Evolutionary conservation across 2,329 filamentous ascomycete species (phyloP).

Genomic region (Botrytis fragariae): DNA sequence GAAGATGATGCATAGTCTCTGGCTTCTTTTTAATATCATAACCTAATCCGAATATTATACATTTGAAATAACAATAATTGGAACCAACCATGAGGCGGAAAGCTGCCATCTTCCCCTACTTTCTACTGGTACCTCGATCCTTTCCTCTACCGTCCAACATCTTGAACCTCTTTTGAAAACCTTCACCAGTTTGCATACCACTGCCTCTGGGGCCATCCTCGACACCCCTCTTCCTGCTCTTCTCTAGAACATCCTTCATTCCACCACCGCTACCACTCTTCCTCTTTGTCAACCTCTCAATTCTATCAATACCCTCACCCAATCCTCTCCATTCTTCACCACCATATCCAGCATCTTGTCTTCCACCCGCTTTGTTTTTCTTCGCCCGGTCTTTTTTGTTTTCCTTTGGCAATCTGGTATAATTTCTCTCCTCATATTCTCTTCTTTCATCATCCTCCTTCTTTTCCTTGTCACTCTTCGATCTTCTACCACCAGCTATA

Average conservation of each 20-base stretch:
- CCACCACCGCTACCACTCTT: slow-evolving; percentile 53
- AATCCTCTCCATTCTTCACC: slow-evolving; percentile 92
- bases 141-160: slow-evolving; percentile 43
- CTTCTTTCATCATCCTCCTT: slow-evolving; percentile 74
- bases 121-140: slow-evolving; percentile 37
- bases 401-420: slow-evolving; percentile 78
- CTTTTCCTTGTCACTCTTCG: slow-evolving; percentile 74
- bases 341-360: slow-evolving; percentile 62
- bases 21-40: neutral
- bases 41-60: neutral
- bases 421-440: slow-evolving; percentile 90
- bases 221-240: slow-evolving; percentile 76
- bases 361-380: slow-evolving; percentile 44
- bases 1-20: neutral
- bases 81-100: neutral
- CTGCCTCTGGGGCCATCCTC: slow-evolving; percentile 72
- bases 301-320: slow-evolving; percentile 81
- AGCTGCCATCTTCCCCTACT: neutral
- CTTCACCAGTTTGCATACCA: slow-evolving; percentile 67
- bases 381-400: slow-evolving; percentile 85
- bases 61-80: neutral
- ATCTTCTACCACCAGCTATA: slow-evolving; percentile 70
- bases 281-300: slow-evolving; percentile 75
- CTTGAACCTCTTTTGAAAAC: slow-evolving; percentile 69
- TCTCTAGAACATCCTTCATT: slow-evolving; percentile 61